Evolutionary conservation across 2,329 filamentous ascomycete species (phyloP).

Genomic region (Aspergillus flavus): DNA sequence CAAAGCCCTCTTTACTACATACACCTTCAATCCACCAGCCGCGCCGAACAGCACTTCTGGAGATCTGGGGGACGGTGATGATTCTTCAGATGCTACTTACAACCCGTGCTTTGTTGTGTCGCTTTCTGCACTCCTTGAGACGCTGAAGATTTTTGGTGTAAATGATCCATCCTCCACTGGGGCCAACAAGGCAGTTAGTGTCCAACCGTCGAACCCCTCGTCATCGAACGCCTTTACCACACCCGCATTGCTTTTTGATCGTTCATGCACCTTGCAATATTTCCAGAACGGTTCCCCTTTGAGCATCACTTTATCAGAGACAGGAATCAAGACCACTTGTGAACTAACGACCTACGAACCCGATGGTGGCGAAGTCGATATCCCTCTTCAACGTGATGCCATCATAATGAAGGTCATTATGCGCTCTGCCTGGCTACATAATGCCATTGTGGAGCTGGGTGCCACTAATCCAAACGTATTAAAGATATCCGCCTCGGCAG

Average conservation of each 20-base stretch:
- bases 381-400: constrained; percentile 81
- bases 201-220: constrained; percentile 41
- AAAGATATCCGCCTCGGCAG: constrained; percentile 66
- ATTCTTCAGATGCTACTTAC: constrained; percentile 37
- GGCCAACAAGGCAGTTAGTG: constrained; percentile 28
- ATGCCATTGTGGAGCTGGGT: constrained; percentile 56
- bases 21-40: constrained; percentile 63
- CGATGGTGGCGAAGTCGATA: constrained; percentile 59
- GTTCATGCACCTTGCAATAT: constrained; percentile 84
- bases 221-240: constrained; percentile 76
- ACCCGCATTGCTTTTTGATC: constrained; percentile 78
- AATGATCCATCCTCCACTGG: constrained; percentile 58
- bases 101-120: constrained; percentile 83
- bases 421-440: constrained; percentile 59
- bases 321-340: constrained; percentile 84
- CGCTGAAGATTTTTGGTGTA: constrained; percentile 90
- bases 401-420: constrained; percentile 94
- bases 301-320: constrained; percentile 82
- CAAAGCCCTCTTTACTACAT: constrained; percentile 85
- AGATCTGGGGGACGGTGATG: constrained; percentile 38
- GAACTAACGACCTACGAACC: constrained; percentile 86
- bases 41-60: constrained; percentile 23
- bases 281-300: constrained; percentile 73
- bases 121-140: constrained; percentile 83
- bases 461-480: constrained; percentile 72